Base-by-base conservation (phyloP, 1,284 basidiomycete species). In the Ceratobasidium theobromae region DNA sequence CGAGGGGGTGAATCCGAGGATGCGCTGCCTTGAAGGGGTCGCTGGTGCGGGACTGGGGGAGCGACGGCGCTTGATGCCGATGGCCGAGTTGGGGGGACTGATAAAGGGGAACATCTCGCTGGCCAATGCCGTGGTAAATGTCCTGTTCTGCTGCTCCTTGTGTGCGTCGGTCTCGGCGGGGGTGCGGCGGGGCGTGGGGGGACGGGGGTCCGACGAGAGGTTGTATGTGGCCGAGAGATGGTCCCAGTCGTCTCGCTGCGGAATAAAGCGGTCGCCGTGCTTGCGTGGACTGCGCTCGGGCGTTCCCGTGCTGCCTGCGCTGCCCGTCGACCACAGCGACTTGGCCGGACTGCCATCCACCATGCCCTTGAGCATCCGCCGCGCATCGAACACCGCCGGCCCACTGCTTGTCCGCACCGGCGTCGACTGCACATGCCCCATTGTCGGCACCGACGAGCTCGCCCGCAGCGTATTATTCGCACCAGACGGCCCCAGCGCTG, bases 1-100 rank as follows among this genome's bases (percentile, higher is more conserved):
- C 9, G 81, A 82, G 6, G 89, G 86, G 0, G 88, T 86, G 51
- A 86, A 87, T n/a, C 81, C 76, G 73, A 90, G 88, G 28, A 90
- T 78, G 25, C 87, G 86, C 52, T 82, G 79, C 60, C 84, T 81
- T 8, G 82, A 87, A 3, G 87, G 88, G 6, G 87, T 89, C 1
- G 69, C 46, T 18, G 69, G 70, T 9, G 65, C 65, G 9, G 69
- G 60, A 4, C 45, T 49, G 5, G 57, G 57, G 3, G 45, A 49
- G 18, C 57, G 16, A 12, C 57, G 23, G 8, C 57, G 40, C 46
- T 60, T 60, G 21, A 60, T 60, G 6, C 57, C 57, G 40, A 60
- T 49, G 27, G 18, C 48, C 18, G 49, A 52, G 6, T 45, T 25
- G 11, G 68, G 57, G 11, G 68, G 53, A n/a, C 68, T 62, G 16